phyloP scores from a whole-genome alignment of 768 basidiomycete genomes.

The Dioszegia hungarica region DNA sequence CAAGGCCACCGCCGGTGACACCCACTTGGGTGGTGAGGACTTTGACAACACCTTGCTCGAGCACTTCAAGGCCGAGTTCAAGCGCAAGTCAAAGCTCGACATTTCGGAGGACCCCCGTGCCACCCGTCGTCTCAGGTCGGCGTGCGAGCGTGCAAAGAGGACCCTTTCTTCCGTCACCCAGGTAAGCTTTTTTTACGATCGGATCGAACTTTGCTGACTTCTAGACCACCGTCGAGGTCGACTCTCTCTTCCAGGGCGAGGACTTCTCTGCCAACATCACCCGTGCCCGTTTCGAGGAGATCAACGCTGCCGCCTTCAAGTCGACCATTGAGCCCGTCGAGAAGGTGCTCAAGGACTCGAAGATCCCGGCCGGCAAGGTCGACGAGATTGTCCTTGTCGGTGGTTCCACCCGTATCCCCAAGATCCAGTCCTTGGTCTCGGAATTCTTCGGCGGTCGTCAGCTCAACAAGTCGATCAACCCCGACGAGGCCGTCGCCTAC shows the following conservation, averaged over 20 bases:
- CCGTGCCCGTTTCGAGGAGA: conserved; percentile 99
- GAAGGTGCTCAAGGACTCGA: conserved; percentile 97
- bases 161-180: conserved; percentile 97
- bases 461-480: conserved; percentile 99
- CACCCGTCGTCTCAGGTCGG: conserved; percentile 85
- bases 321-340: conserved; percentile 97
- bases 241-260: conserved; percentile 93
- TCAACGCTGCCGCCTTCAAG: conserved; percentile 91
- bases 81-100: conserved; percentile 92
- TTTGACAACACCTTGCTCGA: conserved; percentile 90
- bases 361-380: conserved; percentile 88
- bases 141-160: conserved; percentile 99
- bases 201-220: too few relatives aligned
- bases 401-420: conserved; percentile 99
- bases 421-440: conserved; percentile 95
- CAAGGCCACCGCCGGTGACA: conserved; percentile 96
- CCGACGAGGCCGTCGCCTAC: conserved; percentile 99
- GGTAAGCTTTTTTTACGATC: too few relatives aligned
- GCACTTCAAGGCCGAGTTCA: conserved; percentile 99
- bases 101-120: conserved; percentile 97
- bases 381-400: conserved; percentile 99
- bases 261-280: conserved; percentile 99
- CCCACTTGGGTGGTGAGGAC: conserved; percentile 98
- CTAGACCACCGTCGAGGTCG: conserved; percentile 92
- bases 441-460: conserved; percentile 98